These are phyloP conservation scores for Pestalotiopsis sp. DNA, from an alignment of 2,329 filamentous ascomycete genomes.

Conservation along the genomic window DNA sequence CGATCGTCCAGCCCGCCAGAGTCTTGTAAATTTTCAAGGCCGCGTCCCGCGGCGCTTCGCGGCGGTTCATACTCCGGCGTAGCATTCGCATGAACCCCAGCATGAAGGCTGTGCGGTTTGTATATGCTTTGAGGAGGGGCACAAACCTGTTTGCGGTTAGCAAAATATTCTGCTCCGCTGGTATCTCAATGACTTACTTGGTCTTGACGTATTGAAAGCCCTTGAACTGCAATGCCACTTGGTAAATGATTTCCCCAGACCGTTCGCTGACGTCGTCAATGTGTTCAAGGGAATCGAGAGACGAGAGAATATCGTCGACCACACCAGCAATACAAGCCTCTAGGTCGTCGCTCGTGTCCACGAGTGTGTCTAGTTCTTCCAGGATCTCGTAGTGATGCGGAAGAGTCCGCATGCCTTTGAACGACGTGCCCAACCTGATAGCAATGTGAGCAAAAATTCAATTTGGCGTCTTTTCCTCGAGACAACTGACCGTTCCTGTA, in stretches of 20 bases:
- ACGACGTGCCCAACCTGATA: not conserved
- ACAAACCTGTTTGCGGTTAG: not conserved
- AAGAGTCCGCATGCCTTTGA: not conserved
- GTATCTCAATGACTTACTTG: not conserved
- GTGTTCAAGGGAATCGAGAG: not conserved
- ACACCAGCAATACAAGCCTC: not conserved
- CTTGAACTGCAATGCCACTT: not conserved
- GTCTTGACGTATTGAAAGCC: not conserved
- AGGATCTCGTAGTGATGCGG: not conserved
- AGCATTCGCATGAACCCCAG: not conserved
- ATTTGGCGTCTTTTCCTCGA: not conserved
- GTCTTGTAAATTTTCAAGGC: not conserved
- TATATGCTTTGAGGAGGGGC: not conserved
- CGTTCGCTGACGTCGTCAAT: not conserved
- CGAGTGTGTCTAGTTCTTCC: not conserved
- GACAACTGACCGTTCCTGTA: not conserved
- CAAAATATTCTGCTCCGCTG: not conserved
- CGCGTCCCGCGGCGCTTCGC: not conserved
- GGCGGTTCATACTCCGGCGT: not conserved
- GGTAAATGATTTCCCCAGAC: not conserved
- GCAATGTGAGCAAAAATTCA: not conserved
- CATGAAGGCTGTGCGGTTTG: not conserved
- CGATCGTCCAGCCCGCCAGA: not conserved
- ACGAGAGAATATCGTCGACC: not conserved
- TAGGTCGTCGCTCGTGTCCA: not conserved